A percentile compares a stretch with the other conserved stretches of the same genome.
phyloP scores from a whole-genome alignment of 169 alveolate genomes.

The Theileria luwenshuni region DNA sequence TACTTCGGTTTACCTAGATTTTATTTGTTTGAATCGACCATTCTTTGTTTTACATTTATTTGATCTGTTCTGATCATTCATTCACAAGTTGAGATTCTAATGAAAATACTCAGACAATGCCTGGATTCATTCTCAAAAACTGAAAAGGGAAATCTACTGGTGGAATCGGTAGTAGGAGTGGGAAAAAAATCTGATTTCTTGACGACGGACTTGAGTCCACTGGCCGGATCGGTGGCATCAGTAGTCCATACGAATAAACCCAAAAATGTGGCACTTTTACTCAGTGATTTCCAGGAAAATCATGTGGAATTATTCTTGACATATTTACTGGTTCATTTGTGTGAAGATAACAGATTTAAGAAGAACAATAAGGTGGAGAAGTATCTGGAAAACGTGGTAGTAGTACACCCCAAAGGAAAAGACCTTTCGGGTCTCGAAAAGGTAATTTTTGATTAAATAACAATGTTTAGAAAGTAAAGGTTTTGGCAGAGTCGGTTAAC shows the following conservation, averaged over 20 bases:
- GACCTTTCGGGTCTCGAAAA: neutral
- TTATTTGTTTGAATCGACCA: too few relatives aligned
- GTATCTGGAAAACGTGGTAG: constrained; percentile 26
- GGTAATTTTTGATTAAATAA: neutral
- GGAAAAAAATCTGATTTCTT: constrained; percentile 29
- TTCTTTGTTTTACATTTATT: too few relatives aligned
- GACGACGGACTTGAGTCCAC: constrained; percentile 31
- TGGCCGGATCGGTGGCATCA: constrained; percentile 33
- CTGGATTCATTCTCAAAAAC: constrained; percentile 25
- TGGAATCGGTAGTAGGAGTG: constrained; percentile 53
- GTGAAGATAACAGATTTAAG: constrained; percentile 58
- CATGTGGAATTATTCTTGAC: constrained; percentile 33
- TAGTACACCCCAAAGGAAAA: neutral
- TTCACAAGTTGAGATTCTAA: constrained; percentile 32
- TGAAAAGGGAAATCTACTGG: constrained; percentile 20
- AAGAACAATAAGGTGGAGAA: constrained; percentile 39
- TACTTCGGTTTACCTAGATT: too few relatives aligned
- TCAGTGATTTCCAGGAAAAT: constrained; percentile 6
- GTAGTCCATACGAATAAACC: constrained; percentile 22
- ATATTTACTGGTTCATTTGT: constrained; percentile 27
- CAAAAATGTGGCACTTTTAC: constrained; percentile 29
- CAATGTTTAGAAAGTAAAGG: constrained; percentile 22
- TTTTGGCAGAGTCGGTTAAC: constrained; percentile 37
- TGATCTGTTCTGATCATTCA: neutral
- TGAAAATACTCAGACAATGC: too few relatives aligned